phyloP scores from a whole-genome alignment of 148 eudicot species.

The Simmondsia chinensis region DNA sequence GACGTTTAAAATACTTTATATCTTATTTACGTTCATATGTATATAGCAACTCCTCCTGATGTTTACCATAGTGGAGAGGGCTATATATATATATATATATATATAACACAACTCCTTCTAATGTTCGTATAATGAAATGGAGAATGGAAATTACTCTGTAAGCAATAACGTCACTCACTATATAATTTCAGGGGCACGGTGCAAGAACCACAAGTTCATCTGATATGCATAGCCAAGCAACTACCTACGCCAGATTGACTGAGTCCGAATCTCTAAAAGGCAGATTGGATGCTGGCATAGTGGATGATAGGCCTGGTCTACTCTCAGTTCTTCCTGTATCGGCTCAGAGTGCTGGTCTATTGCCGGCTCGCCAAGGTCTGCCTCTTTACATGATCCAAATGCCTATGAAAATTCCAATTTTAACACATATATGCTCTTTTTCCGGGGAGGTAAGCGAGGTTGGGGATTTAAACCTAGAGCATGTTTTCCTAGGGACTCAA shows the following conservation, averaged over 20 bases:
- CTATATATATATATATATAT: too few species aligned
- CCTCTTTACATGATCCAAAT: neutral
- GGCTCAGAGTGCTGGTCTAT: constrained; percentile 75
- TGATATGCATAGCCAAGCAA: constrained; percentile 64
- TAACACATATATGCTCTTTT: constrained; percentile 5
- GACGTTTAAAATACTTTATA: too few species aligned
- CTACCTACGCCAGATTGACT: constrained; percentile 59
- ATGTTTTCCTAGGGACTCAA: too few species aligned
- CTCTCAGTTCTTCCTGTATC: constrained; percentile 82
- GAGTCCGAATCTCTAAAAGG: constrained; percentile 37
- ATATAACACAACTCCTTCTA: too few species aligned
- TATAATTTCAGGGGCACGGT: constrained; percentile 13
- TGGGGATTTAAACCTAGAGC: too few species aligned
- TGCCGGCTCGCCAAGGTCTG: constrained; percentile 64
- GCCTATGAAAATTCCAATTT: neutral
- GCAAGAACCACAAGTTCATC: constrained; percentile 28
- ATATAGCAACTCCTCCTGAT: too few species aligned
- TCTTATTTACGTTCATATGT: too few species aligned
- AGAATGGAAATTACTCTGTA: too few species aligned
- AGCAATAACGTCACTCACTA: too few species aligned
- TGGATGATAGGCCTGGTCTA: constrained; percentile 64
- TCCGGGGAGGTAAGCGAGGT: too few species aligned
- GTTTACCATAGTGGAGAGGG: too few species aligned
- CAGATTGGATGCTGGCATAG: constrained; percentile 15
- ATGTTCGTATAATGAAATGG: too few species aligned